Conservation (phyloP, 257 asterid genomes). For the Apocynum venetum region DNA sequence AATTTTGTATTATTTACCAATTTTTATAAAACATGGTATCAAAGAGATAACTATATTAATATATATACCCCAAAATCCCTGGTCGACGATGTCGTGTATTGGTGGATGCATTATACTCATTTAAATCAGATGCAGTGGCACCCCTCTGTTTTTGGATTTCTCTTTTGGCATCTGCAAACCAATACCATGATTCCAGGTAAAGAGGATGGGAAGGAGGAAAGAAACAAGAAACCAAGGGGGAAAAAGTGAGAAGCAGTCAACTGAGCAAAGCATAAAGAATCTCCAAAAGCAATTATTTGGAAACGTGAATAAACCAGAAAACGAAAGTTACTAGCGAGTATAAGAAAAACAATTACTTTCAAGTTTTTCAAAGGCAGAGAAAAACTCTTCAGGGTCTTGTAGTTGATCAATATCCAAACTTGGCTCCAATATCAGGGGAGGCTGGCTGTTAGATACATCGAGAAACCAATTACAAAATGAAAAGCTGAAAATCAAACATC, state of each 20-base stretch:
- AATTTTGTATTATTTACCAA: not conserved
- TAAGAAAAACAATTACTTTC: slow-evolving; percentile 46
- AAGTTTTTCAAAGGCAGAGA: slow-evolving; percentile 53
- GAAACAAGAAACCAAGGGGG: not conserved
- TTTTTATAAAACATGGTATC: not conserved
- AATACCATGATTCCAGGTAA: not conserved
- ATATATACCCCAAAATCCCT: slow-evolving; percentile 66
- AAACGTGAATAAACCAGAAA: slow-evolving; percentile 1
- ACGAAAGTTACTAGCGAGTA: slow-evolving; percentile 48
- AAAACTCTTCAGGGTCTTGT: slow-evolving; percentile 68
- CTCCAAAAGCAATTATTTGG: not conserved
- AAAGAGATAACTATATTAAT: slow-evolving; percentile 10
- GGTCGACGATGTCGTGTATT: slow-evolving; percentile 51
- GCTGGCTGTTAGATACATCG: slow-evolving; percentile 50
- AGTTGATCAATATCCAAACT: slow-evolving; percentile 39
- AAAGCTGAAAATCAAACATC: slow-evolving; percentile 1
- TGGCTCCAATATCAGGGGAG: slow-evolving; percentile 42
- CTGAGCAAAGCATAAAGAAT: not conserved
- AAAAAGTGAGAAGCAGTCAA: not conserved
- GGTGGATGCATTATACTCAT: slow-evolving; percentile 33
- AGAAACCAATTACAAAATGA: slow-evolving; percentile 3
- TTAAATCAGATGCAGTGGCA: slow-evolving; percentile 26
- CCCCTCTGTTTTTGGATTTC: slow-evolving; percentile 77
- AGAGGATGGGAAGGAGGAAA: not conserved
- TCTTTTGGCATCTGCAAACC: slow-evolving; percentile 56